Percentiles rank a stretch among this genome's conserved stretches.
Evolutionary conservation across 2,329 filamentous ascomycete species (phyloP).

Genomic region (Aspergillus puulaauensis): DNA sequence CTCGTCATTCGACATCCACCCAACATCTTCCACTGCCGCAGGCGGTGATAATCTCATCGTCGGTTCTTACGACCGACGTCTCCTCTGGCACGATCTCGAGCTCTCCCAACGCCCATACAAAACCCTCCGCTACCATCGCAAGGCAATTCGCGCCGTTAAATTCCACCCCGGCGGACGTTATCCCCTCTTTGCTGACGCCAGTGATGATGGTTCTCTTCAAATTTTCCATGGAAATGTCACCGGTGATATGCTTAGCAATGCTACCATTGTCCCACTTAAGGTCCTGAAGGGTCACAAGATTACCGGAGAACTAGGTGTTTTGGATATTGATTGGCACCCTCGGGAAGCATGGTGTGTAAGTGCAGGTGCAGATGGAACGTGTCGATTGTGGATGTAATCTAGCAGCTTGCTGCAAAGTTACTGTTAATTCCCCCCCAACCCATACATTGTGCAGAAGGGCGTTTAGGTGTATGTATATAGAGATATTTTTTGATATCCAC

Average conservation of each 20-base stretch:
- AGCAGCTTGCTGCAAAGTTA: conserved; percentile 21
- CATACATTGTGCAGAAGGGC: conserved; percentile 21
- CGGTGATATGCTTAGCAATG: conserved; percentile 91
- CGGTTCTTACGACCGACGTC: conserved; percentile 87
- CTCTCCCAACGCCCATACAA: conserved; percentile 89
- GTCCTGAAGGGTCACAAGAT: conserved; percentile 88
- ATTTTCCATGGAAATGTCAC: conserved; percentile 97
- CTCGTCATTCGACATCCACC: conserved; percentile 88
- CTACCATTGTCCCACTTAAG: conserved; percentile 94
- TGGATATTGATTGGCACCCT: conserved; percentile 96
- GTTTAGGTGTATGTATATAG: conserved; percentile 31
- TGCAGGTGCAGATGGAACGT: conserved; percentile 90
- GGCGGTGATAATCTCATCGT: conserved; percentile 93
- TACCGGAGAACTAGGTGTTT: conserved; percentile 78
- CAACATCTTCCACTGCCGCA: conserved; percentile 82
- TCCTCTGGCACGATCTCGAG: conserved; percentile 97
- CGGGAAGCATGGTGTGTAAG: conserved; percentile 91
- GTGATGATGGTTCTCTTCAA: conserved; percentile 90
- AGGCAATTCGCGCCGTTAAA: conserved; percentile 84
- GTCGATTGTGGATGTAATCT: conserved; percentile 78
- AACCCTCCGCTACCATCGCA: conserved; percentile 89
- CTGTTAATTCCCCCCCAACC: conserved; percentile 17
- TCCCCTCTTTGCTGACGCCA: conserved; percentile 90
- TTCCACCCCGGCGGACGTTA: conserved; percentile 76
- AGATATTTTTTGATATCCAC: conserved; percentile 27